Percentiles rank a stretch among this genome's conserved stretches.
phyloP scores from a whole-genome alignment of 148 eudicot genomes.

The Arctostaphylos glauca region DNA sequence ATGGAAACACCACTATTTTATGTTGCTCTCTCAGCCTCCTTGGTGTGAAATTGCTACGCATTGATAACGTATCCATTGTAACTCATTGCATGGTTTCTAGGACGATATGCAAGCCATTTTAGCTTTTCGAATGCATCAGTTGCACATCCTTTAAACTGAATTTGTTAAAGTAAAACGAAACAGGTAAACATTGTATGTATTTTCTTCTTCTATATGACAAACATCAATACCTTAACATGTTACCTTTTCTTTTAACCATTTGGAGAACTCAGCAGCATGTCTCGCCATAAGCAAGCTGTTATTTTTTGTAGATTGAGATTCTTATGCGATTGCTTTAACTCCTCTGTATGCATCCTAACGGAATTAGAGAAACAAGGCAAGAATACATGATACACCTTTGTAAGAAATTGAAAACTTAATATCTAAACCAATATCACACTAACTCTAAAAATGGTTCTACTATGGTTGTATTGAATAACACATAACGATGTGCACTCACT shows the following conservation, averaged over 20 bases:
- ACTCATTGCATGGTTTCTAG: not conserved
- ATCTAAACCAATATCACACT: not conserved
- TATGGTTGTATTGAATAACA: not conserved
- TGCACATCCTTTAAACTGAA: not conserved
- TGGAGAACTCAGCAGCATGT: not conserved
- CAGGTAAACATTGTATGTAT: not conserved
- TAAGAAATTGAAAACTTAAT: not conserved
- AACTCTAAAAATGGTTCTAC: not conserved
- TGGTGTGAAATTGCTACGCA: not conserved
- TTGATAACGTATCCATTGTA: not conserved
- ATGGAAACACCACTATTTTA: conserved; percentile 2
- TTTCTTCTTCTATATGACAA: not conserved
- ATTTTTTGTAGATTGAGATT: not conserved
- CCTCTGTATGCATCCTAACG: not conserved
- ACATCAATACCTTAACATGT: not conserved
- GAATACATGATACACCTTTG: not conserved
- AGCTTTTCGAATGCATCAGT: not conserved
- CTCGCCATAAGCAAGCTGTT: not conserved
- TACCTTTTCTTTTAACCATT: not conserved
- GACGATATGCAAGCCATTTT: not conserved
- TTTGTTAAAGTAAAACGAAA: not conserved
- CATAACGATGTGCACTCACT: not conserved
- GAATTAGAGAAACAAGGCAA: not conserved
- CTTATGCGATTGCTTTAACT: not conserved
- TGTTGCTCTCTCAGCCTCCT: not conserved